Evolutionary conservation across 2,329 filamentous ascomycete genomes (phyloP), one percentile per base, ranked within the genome.

Genomic region (Paecilomyces dactylethromorphus): DNA sequence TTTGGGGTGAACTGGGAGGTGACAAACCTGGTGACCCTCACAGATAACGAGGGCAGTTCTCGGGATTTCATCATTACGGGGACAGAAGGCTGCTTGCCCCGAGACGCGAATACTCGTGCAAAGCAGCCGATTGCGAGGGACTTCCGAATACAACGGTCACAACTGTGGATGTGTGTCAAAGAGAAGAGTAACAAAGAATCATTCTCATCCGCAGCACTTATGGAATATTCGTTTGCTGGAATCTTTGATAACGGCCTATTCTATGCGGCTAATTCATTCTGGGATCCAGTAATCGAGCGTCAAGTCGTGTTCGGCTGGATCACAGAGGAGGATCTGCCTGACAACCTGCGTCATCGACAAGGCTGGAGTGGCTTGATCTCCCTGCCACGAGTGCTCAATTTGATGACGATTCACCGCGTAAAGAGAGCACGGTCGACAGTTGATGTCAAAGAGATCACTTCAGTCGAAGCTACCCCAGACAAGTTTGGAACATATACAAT

Each of bases 1-100:
- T 71, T 81, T 11, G 81, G 81, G 0, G 69, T 76, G 10, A 83
- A 83, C 56, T 82, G 80, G 79, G 80, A 83, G 61, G 78, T 78
- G 10, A 76, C 73, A 22, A 82, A 80, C 62, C 74, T 82, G 53
- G 67, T 78, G 62, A 78, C 75, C 0, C 67, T 82, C 15, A 63
- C 58, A 0, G 72, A 78, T 15, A 64, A 69, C 1, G 65, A 71
- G 8, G 63, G 63, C 2, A 59, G 58, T 1, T 68, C 68, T 11
- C 67, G 65, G 45, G 70, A 79, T 32, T 79, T 82, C 55, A 61
- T 81, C 22, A 68, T 81, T 0, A 74, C 79, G 64, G 78, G 80
- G 0, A 71, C 76, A 0, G 80, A 83, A 62, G 80, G 80, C 3
- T 73, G 73, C 55, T 56, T 67, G 26, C 63, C 54, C 15, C 54